phyloP scores from a whole-genome alignment of 2,329 filamentous ascomycete species.

The Shiraia sp. region DNA sequence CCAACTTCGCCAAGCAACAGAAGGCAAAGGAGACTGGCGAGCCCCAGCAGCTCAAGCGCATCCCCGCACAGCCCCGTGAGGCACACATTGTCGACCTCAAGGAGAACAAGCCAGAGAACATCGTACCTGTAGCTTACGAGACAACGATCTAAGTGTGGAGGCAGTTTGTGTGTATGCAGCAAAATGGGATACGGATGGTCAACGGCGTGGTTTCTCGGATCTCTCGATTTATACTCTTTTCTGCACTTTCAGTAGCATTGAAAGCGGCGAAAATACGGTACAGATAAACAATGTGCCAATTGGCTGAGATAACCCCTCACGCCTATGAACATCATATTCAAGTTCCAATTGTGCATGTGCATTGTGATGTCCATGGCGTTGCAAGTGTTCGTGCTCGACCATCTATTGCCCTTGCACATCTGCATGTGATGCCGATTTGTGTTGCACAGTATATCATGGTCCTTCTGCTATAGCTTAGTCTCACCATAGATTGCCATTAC shows the following conservation, averaged over 20 bases:
- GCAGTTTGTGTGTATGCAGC: slow-evolving; percentile 30
- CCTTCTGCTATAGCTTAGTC: no score
- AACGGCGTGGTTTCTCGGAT: slow-evolving; percentile 47
- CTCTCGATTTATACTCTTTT: slow-evolving; percentile 43
- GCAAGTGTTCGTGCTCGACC: no score
- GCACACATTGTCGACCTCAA: slow-evolving; percentile 77
- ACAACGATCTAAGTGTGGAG: slow-evolving; percentile 81
- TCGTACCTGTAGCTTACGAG: slow-evolving; percentile 93
- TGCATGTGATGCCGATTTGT: no score
- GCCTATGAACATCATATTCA: slow-evolving; percentile 40
- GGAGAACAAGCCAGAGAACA: slow-evolving; percentile 87
- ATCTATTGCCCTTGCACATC: no score
- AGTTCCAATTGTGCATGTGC: slow-evolving; percentile 14
- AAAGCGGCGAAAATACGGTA: slow-evolving; percentile 42
- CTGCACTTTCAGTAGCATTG: slow-evolving; percentile 46
- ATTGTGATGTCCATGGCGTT: neutral
- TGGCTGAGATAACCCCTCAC: slow-evolving; percentile 42
- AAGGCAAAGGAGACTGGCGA: slow-evolving; percentile 89
- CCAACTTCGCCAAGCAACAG: slow-evolving; percentile 89
- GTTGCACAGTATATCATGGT: no score
- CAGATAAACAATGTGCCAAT: slow-evolving; percentile 41
- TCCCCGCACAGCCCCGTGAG: slow-evolving; percentile 77
- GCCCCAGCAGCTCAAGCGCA: slow-evolving; percentile 91
- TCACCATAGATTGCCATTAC: no score
- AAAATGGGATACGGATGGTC: slow-evolving; percentile 46